Evolutionary conservation across 495 filamentous ascomycete species (phyloP).

Genomic region (Platismatia glauca): DNA sequence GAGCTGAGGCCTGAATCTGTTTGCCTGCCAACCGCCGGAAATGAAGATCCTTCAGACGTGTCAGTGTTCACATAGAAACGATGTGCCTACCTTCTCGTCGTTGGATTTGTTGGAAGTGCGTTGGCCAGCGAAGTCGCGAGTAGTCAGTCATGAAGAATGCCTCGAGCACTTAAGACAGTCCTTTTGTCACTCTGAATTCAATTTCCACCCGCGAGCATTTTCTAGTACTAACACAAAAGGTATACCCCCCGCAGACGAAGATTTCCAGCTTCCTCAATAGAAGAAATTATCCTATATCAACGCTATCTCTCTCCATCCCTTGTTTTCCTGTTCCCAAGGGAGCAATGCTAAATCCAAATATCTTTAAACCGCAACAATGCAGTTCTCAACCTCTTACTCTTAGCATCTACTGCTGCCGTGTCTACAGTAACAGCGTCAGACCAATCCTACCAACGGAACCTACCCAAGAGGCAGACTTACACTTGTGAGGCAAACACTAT

Average conservation of each 20-base stretch:
- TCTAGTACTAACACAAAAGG: not conserved
- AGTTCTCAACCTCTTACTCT: not conserved
- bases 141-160: not conserved
- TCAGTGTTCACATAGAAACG: not conserved
- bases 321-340: not conserved
- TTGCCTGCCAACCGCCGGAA: not conserved
- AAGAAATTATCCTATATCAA: not conserved
- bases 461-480: not conserved
- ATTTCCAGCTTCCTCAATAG: not conserved
- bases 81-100: not conserved
- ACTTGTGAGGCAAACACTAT: not conserved
- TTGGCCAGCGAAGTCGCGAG: not conserved
- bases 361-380: not conserved
- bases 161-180: not conserved
- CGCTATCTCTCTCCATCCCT: not conserved
- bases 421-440: not conserved
- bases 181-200: not conserved
- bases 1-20: not conserved
- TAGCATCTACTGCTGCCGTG: not conserved
- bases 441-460: not conserved
- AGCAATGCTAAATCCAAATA: not conserved
- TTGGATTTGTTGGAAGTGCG: not conserved
- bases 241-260: not conserved
- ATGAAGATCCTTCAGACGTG: not conserved
- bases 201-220: not conserved